Evolutionary conservation across 495 filamentous ascomycete genomes (phyloP).

Genomic region (Podospora bellae-mahoneyi): DNA sequence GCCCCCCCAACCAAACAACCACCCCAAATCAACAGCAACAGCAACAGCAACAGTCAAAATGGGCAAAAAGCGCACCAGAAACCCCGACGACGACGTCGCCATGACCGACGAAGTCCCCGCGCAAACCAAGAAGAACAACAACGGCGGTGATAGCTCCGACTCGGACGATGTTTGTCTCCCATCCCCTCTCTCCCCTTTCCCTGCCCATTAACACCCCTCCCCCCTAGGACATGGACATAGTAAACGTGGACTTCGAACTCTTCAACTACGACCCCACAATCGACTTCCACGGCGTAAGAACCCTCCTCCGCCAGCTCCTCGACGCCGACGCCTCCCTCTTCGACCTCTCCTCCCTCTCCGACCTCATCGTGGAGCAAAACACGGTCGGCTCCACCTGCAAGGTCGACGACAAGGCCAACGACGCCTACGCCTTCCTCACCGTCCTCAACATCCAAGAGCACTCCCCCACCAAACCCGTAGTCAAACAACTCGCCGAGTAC

Average conservation of each 20-base stretch:
- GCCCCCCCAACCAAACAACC: too few species aligned
- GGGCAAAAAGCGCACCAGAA: conserved; percentile 27
- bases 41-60: conserved; percentile 8
- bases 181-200: not conserved
- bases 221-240: conserved; percentile 69
- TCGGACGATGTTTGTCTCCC: conserved; percentile 13
- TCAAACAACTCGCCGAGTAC: conserved; percentile 69
- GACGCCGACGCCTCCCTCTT: conserved; percentile 81
- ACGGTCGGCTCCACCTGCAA: conserved; percentile 92
- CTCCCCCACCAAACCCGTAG: conserved; percentile 61
- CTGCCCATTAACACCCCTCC: not conserved
- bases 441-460: conserved; percentile 83
- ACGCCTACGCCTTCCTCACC: conserved; percentile 92
- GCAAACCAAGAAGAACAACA: conserved; percentile 2
- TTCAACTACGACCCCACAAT: conserved; percentile 88
- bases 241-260: conserved; percentile 97
- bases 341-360: conserved; percentile 79
- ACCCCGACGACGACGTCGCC: conserved; percentile 21
- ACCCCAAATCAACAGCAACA: not conserved
- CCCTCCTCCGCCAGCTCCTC: conserved; percentile 87
- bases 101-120: conserved; percentile 10
- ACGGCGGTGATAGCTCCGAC: conserved; percentile 16
- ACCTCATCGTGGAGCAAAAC: conserved; percentile 86
- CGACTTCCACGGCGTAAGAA: conserved; percentile 94
- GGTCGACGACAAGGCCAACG: conserved; percentile 86